Base-by-base conservation (phyloP, 768 basidiomycete species). In the Neoboletus subvelutipes region DNA sequence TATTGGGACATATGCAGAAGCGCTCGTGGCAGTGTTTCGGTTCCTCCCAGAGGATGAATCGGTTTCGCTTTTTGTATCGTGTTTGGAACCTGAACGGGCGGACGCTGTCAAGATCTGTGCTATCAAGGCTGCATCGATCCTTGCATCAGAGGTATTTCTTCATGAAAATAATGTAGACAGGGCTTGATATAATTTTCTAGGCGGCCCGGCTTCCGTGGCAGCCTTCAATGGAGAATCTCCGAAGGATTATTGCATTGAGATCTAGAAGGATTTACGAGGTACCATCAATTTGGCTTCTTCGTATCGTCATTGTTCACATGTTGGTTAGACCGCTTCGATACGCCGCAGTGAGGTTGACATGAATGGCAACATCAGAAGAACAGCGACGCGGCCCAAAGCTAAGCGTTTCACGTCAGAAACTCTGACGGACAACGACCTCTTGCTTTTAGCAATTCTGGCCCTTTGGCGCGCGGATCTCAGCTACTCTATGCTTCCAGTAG, bases 71-170 rank as follows among this genome's bases (percentile, higher is more conserved):
- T 90, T 94, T 66, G 64, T 75, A 22, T 75, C 76, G 15, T 90
- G 90, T 59, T 67, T 92, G 41, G 84, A 88, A 54, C 83, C 91
- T 10, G 88, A 92, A 63, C 82, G 88, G 31, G 87, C 90, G 1
- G 89, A 92, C 26, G 87, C 87, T 2, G 83, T 91, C 62, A 94
- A 94, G 75, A 82, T 87, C 12, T 83, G 83, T 56, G 92, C 81
- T 2, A 77, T 94, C 52, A 84, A 87, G 59, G 90, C 92, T 3
- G 85, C 81, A 62, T 71, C 90, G 40, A 88, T 84, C 0, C 67
- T 93, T 33, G 75, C 80, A 8, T 78, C 83, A 51, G 91, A 94
- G 76, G 88, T 85, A 64, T 55, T 73, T 63, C 9, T 50, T 26
- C 22, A 26, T 55, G 46, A 31, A 45, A n/a, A 28, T 15, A 6